Conservation (phyloP, 257 asterid genomes). For the Solanum rostratum region DNA sequence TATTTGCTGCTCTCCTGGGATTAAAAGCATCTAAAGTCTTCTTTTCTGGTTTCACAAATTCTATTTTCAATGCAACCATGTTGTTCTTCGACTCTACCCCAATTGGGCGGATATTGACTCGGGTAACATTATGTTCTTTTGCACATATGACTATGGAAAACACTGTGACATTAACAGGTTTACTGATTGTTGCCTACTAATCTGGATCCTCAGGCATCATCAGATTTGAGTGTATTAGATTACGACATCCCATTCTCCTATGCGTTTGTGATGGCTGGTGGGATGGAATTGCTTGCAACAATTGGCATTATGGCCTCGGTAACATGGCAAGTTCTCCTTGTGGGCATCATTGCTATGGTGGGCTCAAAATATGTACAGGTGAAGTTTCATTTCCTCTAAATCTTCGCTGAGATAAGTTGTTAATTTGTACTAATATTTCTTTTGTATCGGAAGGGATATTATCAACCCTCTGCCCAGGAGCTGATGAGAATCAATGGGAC, state of each 20-base stretch:
- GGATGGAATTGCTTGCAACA: constrained; percentile 32
- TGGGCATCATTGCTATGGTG: constrained; percentile 44
- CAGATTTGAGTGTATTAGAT: constrained; percentile 61
- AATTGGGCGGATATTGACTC: constrained; percentile 59
- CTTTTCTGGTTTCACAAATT: constrained; percentile 42
- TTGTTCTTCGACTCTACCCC: constrained; percentile 83
- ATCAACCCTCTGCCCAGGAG: constrained; percentile 66
- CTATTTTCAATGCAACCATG: constrained; percentile 70
- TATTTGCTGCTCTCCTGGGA: constrained; percentile 46
- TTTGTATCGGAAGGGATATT: constrained; percentile 39
- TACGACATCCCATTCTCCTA: constrained; percentile 51
- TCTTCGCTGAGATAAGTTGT: neutral
- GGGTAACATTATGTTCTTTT: constrained; percentile 30
- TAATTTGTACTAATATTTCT: neutral
- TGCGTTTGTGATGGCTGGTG: constrained; percentile 24
- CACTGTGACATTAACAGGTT: neutral
- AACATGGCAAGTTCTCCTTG: constrained; percentile 75
- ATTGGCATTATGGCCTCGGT: constrained; percentile 54
- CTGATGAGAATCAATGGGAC: constrained; percentile 78
- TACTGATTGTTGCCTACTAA: neutral
- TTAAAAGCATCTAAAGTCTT: constrained; percentile 53
- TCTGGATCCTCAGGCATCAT: constrained; percentile 44
- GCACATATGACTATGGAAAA: neutral
- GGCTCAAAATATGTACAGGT: constrained; percentile 70
- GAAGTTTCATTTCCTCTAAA: neutral